Percentiles rank a stretch among this genome's conserved stretches.
phyloP scores from a whole-genome alignment of 2,329 filamentous ascomycete genomes.

The Colletotrichum cuscutae region DNA sequence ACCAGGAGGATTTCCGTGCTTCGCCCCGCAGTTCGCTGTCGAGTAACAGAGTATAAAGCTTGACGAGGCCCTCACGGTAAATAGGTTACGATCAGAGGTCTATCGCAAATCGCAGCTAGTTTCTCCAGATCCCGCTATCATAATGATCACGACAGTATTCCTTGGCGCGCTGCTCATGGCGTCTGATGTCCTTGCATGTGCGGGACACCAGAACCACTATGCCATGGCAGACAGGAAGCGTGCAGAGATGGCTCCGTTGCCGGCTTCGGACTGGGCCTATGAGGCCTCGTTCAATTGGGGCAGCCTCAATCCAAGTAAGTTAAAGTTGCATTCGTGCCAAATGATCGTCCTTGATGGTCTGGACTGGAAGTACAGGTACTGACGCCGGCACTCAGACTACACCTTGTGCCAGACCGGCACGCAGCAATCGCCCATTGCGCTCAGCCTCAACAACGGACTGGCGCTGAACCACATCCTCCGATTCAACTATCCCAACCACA shows the following conservation, averaged over 20 bases:
- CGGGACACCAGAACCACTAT: slow-evolving; percentile 21
- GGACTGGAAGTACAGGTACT: not conserved
- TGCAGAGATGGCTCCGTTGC: not conserved
- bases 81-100: not conserved
- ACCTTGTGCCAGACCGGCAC: slow-evolving; percentile 59
- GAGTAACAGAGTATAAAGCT: not conserved
- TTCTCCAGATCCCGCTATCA: not conserved
- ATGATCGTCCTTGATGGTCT: not conserved
- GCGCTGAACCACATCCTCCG: slow-evolving; percentile 49
- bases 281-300: slow-evolving; percentile 35
- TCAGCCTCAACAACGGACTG: slow-evolving; percentile 51
- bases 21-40: not conserved
- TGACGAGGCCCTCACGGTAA: not conserved
- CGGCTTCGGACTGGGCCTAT: slow-evolving; percentile 29
- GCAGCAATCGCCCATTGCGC: slow-evolving; percentile 59
- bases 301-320: slow-evolving; percentile 27
- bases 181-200: slow-evolving; percentile 7
- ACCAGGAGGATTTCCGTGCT: not conserved
- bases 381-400: slow-evolving; percentile 17
- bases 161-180: not conserved
- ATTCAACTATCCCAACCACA: slow-evolving; percentile 52
- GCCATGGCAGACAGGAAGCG: slow-evolving; percentile 6
- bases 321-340: not conserved
- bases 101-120: not conserved
- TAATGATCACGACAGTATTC: not conserved